Conservation (phyloP, 78 protist genomes). For the Speleostelium caveatum region DNA sequence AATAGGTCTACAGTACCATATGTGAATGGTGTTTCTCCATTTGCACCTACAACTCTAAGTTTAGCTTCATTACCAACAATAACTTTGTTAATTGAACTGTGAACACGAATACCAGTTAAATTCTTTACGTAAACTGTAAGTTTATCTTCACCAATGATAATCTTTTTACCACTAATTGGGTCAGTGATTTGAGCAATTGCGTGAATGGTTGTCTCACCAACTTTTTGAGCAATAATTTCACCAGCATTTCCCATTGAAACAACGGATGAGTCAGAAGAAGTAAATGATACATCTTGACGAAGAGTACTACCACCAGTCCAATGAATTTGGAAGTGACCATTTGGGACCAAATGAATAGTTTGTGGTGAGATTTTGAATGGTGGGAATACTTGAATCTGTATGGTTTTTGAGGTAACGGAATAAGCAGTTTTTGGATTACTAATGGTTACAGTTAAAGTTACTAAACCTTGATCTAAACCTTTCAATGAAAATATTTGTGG, state of each 20-base stretch:
- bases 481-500: conserved; percentile 7
- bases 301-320: conserved; percentile 66
- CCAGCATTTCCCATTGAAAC: conserved; percentile 8
- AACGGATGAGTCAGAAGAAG: background rate
- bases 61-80: conserved; percentile 67
- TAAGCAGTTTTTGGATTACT: conserved; percentile 30
- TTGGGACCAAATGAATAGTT: conserved; percentile 59
- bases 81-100: conserved; percentile 45
- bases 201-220: conserved; percentile 34
- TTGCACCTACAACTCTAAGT: conserved; percentile 61
- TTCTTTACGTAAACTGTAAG: conserved; percentile 60
- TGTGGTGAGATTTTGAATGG: conserved; percentile 61
- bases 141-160: conserved; percentile 45
- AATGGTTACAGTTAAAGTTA: conserved; percentile 16
- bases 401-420: conserved; percentile 8
- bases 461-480: conserved; percentile 63
- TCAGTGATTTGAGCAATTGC: conserved; percentile 37
- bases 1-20: conserved; percentile 72
- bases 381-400: conserved; percentile 65
- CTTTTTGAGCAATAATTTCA: conserved; percentile 38
- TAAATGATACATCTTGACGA: conserved; percentile 59
- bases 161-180: conserved; percentile 8
- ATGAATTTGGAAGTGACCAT: conserved; percentile 73
- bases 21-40: conserved; percentile 77
- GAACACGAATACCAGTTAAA: conserved; percentile 67